Conservation (phyloP, 345 rosid species). For the Gossypium stocksii region DNA sequence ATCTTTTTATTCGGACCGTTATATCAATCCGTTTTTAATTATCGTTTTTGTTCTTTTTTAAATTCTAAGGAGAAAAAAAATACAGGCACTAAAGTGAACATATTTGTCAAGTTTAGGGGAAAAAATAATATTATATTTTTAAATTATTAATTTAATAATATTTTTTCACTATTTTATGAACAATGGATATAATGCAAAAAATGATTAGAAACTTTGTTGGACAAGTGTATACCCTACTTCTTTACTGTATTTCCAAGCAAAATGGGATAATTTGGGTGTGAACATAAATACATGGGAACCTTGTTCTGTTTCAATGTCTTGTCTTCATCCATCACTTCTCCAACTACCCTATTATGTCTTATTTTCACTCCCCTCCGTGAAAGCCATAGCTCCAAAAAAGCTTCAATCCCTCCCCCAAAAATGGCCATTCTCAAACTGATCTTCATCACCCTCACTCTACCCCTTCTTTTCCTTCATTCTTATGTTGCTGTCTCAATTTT, state of each 20-base stretch:
- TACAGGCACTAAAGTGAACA: too few species aligned
- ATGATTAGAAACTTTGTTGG: too few species aligned
- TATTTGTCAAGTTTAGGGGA: too few species aligned
- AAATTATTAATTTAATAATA: too few species aligned
- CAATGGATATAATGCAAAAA: too few species aligned
- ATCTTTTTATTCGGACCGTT: fast-evolving
- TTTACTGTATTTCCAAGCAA: neutral
- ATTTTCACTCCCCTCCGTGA: neutral
- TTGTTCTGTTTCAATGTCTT: neutral
- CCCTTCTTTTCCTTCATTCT: slow-evolving; percentile 35
- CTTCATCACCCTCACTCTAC: slow-evolving; percentile 13
- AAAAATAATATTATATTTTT: too few species aligned
- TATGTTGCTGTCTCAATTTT: slow-evolving; percentile 34
- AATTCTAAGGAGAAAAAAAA: too few species aligned
- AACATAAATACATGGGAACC: neutral
- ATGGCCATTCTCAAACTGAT: slow-evolving; percentile 26
- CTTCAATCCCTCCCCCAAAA: neutral
- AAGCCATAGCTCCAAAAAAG: neutral
- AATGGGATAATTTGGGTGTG: neutral
- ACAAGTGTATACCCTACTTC: too few species aligned
- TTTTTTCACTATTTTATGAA: too few species aligned
- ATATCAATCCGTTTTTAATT: too few species aligned
- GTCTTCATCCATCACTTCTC: neutral
- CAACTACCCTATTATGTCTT: too few species aligned
- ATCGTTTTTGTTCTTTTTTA: too few species aligned